phyloP scores from a whole-genome alignment of 345 rosid species.

The Adansonia digitata region DNA sequence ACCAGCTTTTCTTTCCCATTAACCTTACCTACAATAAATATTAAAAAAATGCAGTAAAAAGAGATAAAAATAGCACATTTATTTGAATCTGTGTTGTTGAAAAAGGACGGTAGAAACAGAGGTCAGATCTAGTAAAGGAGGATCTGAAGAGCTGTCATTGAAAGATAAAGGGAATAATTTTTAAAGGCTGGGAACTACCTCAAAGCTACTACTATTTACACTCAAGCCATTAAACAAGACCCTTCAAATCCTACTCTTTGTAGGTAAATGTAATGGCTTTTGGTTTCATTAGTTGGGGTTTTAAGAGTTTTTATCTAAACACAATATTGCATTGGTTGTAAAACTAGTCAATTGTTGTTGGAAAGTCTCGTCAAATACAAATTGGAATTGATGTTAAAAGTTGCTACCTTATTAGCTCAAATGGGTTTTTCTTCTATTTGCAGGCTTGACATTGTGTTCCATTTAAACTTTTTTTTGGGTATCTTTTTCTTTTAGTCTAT shows the following conservation, averaged over 20 bases:
- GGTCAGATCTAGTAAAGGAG: slow-evolving; percentile 39
- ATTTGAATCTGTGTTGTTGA: too few relatives aligned
- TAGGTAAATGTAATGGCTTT: slow-evolving; percentile 37
- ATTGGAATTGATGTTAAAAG: background rate
- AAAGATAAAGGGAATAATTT: slow-evolving; percentile 87
- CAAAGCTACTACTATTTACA: slow-evolving; percentile 97
- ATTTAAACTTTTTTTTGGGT: background rate
- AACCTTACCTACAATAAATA: background rate
- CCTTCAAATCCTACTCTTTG: slow-evolving; percentile 86
- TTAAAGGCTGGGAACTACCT: slow-evolving; percentile 93
- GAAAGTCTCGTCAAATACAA: background rate
- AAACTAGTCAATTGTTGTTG: background rate
- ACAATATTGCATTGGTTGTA: slow-evolving; percentile 11
- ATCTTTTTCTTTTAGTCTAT: too few relatives aligned
- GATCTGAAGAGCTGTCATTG: slow-evolving; percentile 44
- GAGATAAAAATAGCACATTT: background rate
- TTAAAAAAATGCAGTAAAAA: background rate
- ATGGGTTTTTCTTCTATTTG: background rate
- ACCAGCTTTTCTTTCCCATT: background rate
- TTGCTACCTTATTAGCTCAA: background rate
- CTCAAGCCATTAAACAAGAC: slow-evolving; percentile 94
- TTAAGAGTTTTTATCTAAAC: slow-evolving; percentile 1
- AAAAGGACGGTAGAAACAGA: slow-evolving; percentile 25
- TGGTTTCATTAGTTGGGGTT: background rate
- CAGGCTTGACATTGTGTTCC: background rate